Percentiles rank a stretch among this genome's conserved stretches.
Evolutionary conservation across 2,329 filamentous ascomycete species (phyloP).

Genomic region (Aurifilum marmelostoma): DNA sequence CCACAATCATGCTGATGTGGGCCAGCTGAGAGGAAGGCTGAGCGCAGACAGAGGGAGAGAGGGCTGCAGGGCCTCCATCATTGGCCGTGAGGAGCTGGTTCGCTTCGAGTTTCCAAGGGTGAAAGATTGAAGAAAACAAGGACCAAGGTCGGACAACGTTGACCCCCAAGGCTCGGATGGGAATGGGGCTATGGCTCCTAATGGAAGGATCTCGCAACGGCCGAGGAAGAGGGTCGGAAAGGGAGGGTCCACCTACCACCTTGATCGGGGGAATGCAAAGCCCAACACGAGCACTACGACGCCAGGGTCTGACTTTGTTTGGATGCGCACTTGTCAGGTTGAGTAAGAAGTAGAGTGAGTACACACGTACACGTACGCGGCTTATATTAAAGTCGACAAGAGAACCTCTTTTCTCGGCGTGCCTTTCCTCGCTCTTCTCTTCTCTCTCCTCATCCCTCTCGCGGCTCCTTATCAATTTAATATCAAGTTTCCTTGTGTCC

Average conservation of each 20-base stretch:
- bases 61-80: not conserved
- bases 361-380: not conserved
- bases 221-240: not conserved
- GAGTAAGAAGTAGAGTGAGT: not conserved
- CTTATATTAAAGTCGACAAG: slow-evolving; percentile 7
- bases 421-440: not conserved
- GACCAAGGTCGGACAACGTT: not conserved
- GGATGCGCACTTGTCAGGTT: too few relatives aligned
- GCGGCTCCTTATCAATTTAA: slow-evolving; percentile 3
- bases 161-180: not conserved
- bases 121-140: not conserved
- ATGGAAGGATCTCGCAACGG: slow-evolving; percentile 4
- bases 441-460: not conserved
- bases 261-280: not conserved
- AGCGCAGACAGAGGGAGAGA: not conserved
- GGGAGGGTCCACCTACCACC: not conserved
- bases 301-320: not conserved
- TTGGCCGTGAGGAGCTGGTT: not conserved
- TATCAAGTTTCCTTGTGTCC: slow-evolving; percentile 8
- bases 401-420: not conserved
- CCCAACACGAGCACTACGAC: slow-evolving; percentile 5
- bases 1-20: slow-evolving; percentile 4
- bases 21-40: slow-evolving; percentile 15
- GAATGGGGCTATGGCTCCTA: not conserved
- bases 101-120: not conserved